phyloP scores from a whole-genome alignment of 23 red algal genomes.

The Gracilariopsis chorda region DNA sequence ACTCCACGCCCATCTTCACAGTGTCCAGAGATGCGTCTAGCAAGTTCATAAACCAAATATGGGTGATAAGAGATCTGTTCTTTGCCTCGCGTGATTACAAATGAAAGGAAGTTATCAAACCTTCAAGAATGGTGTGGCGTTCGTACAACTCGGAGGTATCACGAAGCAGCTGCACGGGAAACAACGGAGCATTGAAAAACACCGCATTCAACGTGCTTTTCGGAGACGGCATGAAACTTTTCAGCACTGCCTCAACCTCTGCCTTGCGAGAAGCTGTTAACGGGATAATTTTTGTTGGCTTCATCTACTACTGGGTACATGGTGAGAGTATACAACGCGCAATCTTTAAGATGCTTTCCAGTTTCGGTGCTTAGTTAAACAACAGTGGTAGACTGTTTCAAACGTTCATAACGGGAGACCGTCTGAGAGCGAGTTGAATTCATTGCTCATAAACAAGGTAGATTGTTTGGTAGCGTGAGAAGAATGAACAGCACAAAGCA shows the following conservation, averaged over 20 bases:
- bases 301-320: not conserved
- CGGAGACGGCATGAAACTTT: not conserved
- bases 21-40: not conserved
- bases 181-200: conserved; percentile 16
- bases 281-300: not conserved
- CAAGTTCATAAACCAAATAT: not conserved
- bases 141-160: conserved; percentile 4
- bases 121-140: not conserved
- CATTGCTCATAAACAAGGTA: too few species aligned
- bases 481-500: too few species aligned
- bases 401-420: not conserved
- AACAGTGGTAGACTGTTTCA: not conserved
- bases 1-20: not conserved
- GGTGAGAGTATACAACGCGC: not conserved
- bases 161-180: conserved; percentile 4
- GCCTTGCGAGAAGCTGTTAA: not conserved
- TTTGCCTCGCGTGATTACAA: not conserved
- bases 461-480: too few species aligned
- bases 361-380: not conserved
- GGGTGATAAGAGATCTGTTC: not conserved
- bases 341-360: not conserved
- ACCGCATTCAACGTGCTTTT: not conserved
- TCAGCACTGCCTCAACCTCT: not conserved
- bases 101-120: not conserved
- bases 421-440: not conserved